Conservation (phyloP, 352 stramenopile genomes). For the Phytophthora litchii region DNA sequence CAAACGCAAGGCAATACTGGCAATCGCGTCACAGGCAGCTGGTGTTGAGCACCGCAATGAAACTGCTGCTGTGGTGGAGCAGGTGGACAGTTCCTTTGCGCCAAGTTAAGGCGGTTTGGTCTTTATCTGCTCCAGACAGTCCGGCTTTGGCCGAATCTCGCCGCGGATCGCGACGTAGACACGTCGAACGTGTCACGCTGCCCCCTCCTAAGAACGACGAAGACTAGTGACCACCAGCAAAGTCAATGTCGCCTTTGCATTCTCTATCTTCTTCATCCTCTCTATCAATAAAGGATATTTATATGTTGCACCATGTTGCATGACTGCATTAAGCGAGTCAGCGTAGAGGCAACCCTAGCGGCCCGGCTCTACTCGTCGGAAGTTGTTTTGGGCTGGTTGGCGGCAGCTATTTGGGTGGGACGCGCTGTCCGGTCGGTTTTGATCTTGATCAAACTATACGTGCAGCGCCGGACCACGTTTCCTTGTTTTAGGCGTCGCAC, state of each 20-base stretch:
- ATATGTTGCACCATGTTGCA: not conserved
- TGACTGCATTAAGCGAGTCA: slow-evolving; percentile 18
- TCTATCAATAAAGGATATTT: not conserved
- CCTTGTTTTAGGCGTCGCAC: slow-evolving; percentile 10
- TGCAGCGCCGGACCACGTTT: not conserved
- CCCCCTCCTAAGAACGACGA: not conserved
- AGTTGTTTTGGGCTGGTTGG: slow-evolving; percentile 11
- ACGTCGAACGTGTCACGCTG: slow-evolving; percentile 5
- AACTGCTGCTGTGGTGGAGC: slow-evolving; percentile 3
- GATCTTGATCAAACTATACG: not conserved
- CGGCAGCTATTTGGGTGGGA: slow-evolving; percentile 1
- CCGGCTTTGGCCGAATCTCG: slow-evolving; percentile 14
- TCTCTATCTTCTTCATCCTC: slow-evolving; percentile 11
- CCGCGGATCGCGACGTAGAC: slow-evolving; percentile 16
- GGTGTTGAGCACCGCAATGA: slow-evolving; percentile 5
- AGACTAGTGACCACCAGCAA: not conserved
- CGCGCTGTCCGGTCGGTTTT: not conserved
- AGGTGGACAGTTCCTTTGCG: slow-evolving; percentile 7
- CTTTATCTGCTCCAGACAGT: slow-evolving; percentile 3
- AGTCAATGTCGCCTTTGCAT: not conserved
- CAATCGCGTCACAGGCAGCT: slow-evolving; percentile 1
- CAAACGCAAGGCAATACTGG: slow-evolving; percentile 8
- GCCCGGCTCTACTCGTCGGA: not conserved
- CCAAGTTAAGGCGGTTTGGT: slow-evolving; percentile 2
- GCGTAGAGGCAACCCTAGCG: slow-evolving; percentile 18